phyloP scores from a whole-genome alignment of 371 early-diverging fungal species.

The Rhizopus arrhizus region DNA sequence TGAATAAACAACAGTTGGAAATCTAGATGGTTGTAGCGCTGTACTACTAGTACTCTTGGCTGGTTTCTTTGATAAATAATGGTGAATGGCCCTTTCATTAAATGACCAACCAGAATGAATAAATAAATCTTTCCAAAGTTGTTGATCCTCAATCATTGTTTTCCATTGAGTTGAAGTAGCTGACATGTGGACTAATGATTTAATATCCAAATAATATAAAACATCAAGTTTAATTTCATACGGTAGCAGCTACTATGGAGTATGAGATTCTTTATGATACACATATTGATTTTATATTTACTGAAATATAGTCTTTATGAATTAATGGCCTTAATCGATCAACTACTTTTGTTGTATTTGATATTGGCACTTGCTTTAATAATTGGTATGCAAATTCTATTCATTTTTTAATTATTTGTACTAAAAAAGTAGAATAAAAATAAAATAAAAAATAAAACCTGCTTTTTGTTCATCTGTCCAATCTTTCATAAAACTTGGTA shows the following conservation, averaged over 20 bases:
- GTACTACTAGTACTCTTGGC: neutral
- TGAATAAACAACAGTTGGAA: slow-evolving; percentile 12
- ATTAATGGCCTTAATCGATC: slow-evolving; percentile 63
- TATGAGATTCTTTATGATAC: too few relatives aligned
- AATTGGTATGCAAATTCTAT: slow-evolving; percentile 72
- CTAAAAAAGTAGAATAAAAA: neutral
- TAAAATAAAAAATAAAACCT: slow-evolving; percentile 36
- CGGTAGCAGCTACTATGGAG: slow-evolving; percentile 48
- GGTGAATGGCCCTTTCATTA: slow-evolving; percentile 48
- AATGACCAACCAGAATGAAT: slow-evolving; percentile 52
- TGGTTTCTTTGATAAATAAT: slow-evolving; percentile 37
- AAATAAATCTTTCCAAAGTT: slow-evolving; percentile 69
- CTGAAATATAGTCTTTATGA: slow-evolving; percentile 64
- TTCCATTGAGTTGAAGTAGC: slow-evolving; percentile 70
- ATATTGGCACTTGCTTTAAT: slow-evolving; percentile 61
- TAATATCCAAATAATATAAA: slow-evolving; percentile 54
- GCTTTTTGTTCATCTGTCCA: slow-evolving; percentile 70
- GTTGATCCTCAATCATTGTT: slow-evolving; percentile 57
- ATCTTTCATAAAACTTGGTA: slow-evolving; percentile 47
- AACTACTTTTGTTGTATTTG: slow-evolving; percentile 56
- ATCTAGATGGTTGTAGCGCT: slow-evolving; percentile 19
- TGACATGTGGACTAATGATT: slow-evolving; percentile 48
- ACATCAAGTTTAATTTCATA: slow-evolving; percentile 68
- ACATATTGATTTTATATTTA: slow-evolving; percentile 19
- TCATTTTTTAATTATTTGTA: neutral